Evolutionary conservation across 805 yeast species (phyloP).

Genomic region (Nakazawaea ambrosiae): DNA sequence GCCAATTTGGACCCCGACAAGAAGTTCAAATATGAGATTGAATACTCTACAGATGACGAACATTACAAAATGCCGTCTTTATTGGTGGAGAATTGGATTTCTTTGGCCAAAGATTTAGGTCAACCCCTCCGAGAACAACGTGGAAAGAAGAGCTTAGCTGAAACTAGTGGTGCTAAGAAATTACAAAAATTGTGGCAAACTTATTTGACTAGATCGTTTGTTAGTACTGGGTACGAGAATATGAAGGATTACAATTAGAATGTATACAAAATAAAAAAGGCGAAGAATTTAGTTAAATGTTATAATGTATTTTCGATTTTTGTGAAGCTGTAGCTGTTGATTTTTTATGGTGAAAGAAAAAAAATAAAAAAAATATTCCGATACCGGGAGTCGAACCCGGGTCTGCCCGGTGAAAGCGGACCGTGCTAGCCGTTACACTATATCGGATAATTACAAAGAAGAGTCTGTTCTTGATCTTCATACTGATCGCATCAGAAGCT

Average conservation of each 20-base stretch:
- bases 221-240: conserved; percentile 58
- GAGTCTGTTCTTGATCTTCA: no score
- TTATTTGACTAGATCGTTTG: conserved; percentile 54
- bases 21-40: conserved; percentile 52
- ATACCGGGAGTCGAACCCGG: conserved; percentile 87
- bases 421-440: conserved; percentile 82
- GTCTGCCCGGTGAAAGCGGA: conserved; percentile 80
- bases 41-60: conserved; percentile 61
- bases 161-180: conserved; percentile 12
- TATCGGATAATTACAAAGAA: conserved; percentile 54
- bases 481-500: no score
- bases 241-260: conserved; percentile 19
- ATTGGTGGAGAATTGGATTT: conserved; percentile 57
- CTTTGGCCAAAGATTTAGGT: conserved; percentile 47
- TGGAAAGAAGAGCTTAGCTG: background rate
- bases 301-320: no score
- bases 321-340: background rate
- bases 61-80: conserved; percentile 47
- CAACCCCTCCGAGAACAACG: conserved; percentile 23
- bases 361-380: conserved; percentile 37
- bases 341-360: background rate
- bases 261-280: no score
- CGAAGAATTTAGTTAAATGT: no score
- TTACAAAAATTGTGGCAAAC: conserved; percentile 46
- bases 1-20: conserved; percentile 31